phyloP scores from a whole-genome alignment of 768 basidiomycete genomes.

The Basidioascus undulatus region DNA sequence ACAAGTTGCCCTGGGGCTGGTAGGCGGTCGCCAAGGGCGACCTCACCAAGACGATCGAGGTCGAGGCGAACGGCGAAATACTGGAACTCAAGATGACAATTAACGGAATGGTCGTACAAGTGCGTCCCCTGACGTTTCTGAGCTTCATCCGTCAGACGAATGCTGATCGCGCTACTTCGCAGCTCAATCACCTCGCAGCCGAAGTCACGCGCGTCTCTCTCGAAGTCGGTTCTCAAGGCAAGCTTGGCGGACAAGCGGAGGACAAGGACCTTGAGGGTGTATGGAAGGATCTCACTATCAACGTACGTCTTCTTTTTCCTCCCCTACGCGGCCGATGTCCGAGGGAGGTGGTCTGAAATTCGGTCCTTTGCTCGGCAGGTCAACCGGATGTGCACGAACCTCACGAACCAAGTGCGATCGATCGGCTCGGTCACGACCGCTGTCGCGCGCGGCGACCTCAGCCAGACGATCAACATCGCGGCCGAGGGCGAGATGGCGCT shows the following conservation, averaged over 20 bases:
- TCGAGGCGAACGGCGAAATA: slow-evolving; percentile 81
- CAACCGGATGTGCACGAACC: slow-evolving; percentile 12
- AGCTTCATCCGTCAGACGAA: neutral
- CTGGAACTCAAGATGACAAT: slow-evolving; percentile 59
- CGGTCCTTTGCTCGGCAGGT: too few species aligned
- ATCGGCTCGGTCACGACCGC: slow-evolving; percentile 22
- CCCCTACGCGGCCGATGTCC: neutral
- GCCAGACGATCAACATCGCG: slow-evolving; percentile 24
- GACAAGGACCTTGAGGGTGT: slow-evolving; percentile 85
- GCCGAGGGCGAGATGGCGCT: slow-evolving; percentile 26
- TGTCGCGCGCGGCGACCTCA: slow-evolving; percentile 23
- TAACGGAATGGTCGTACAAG: slow-evolving; percentile 74
- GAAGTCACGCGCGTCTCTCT: slow-evolving; percentile 69
- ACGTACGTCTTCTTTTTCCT: neutral
- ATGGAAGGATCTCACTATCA: slow-evolving; percentile 35
- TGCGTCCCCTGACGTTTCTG: slow-evolving; percentile 26
- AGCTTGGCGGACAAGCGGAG: slow-evolving; percentile 72
- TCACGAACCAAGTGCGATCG: slow-evolving; percentile 17
- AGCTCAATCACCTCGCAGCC: slow-evolving; percentile 15
- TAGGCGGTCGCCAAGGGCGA: slow-evolving; percentile 15
- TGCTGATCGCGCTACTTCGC: too few species aligned
- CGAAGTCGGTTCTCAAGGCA: slow-evolving; percentile 81
- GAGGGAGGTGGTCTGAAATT: neutral
- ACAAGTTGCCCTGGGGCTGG: too few species aligned
- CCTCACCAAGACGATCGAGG: slow-evolving; percentile 40